Evolutionary conservation across 2,329 filamentous ascomycete genomes (phyloP), one percentile per base, ranked within the genome.

Genomic region (Epichloe sibirici): DNA sequence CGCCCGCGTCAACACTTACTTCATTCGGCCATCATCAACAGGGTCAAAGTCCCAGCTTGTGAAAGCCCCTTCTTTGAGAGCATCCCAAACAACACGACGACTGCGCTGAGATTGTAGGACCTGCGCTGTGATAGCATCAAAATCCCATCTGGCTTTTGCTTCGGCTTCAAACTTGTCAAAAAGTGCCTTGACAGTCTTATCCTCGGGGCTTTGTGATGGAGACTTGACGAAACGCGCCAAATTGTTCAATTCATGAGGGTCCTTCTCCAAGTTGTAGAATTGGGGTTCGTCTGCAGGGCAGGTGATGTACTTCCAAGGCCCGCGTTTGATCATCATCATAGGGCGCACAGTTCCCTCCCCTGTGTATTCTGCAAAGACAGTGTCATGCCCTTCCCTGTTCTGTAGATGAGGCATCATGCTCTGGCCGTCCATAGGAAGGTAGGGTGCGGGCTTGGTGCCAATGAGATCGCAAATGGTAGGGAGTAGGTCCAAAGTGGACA

Each of bases 301-400:
- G 57, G 81, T 89, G 57, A 93, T 82, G 67, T 90, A 95, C 74
- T 96, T 96, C 88, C 88, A 96, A 46, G 79, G 76, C 8, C 88
- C 88, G 51, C 89, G 84, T 53, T 87, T 83, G 64, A 96, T 96
- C 90, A 96, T 96, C 76, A 95, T 88, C 53, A 94, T 79, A 1
- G 90, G 90, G 4, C 86, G 83, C 52, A 95, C 76, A 1, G 90
- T 95, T 47, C 90, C 90, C 70, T 96, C 90, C 48, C 89, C 90
- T 63, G 91, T 95, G 72, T 96, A 96, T 71, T 96, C 90, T 55
- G 89, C 90, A 61, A 91, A 86, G n/a, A 93, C 90, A 11, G 87
- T 93, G 66, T 96, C 90, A 55, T 85, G 83, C 42, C 81, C 82
- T n/a, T 79, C 69, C 23, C 70, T 70, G 52, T 65, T 81, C 61